Evolutionary conservation across 805 yeast species (phyloP), one percentile per base, ranked within the genome.

Genomic region (Hanseniaspora lindneri): DNA sequence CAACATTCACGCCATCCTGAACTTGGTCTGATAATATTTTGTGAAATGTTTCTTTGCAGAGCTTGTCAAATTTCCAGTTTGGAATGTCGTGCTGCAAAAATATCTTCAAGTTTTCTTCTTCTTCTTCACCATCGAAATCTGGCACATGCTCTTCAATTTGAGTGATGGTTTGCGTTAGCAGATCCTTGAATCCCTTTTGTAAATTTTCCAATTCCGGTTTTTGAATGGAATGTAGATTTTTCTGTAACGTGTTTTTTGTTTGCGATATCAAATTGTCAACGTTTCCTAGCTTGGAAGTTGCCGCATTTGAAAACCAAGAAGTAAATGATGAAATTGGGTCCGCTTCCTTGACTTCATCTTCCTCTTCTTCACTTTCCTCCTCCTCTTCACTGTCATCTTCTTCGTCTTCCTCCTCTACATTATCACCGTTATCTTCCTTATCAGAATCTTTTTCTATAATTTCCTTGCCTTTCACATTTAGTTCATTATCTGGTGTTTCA

Each of bases 261-360:
- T 86, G 79, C 43, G 60, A 62, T 14, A 49, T 30, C 14, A 49
- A 33, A 11, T 79, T 70, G 10, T 77, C 83, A 86, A 87, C 81
- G 32, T 46, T 41, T 8, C 49, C 49, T 13, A 83, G 54, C 6
- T 78, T 77, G 4, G 74, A 70, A 2, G 80, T 85, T 24, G 76
- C 76, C 39, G 77, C 77, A 1, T 70, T 69, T 2, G 76, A 73
- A 86, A 87, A 81, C 92, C 94, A 83, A 33, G 71, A 75, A 3
- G 86, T 70, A 43, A 82, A 64, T 1, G 84, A 72, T 0, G 79
- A 69, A 32, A 81, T 71, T 14, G 88, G 86, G 56, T 80, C 86
- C 52, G 70, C 40, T 53, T 11, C 44, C 42, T 42, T 56, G 52
- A 55, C 54, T 50, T 54, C 36, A 48, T 51, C 52, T 44, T 56